A percentile compares a stretch with the other conserved stretches of the same genome.
phyloP scores from a whole-genome alignment of 1,284 basidiomycete species.

The Cryptococcus sp. region DNA sequence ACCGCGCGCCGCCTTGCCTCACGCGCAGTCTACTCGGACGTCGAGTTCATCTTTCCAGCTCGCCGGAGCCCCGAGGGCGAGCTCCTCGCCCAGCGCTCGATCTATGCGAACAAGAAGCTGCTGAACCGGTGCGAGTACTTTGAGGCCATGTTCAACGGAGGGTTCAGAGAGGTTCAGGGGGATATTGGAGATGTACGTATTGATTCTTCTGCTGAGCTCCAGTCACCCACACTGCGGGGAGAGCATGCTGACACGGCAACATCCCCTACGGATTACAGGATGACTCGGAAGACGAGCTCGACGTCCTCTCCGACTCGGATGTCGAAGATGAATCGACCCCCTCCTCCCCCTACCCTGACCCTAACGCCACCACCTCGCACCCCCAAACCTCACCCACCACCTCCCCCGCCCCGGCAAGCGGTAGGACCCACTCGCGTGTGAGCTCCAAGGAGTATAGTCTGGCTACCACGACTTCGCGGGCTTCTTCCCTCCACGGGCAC shows the following conservation, averaged over 20 bases:
- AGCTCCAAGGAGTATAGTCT: too few relatives aligned
- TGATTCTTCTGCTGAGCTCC: not conserved
- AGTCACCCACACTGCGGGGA: not conserved
- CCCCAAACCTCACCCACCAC: too few relatives aligned
- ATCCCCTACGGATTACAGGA: slow-evolving; percentile 13
- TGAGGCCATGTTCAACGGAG: slow-evolving; percentile 50
- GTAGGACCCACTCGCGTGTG: too few relatives aligned
- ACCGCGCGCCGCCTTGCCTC: too few relatives aligned
- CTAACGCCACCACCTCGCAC: too few relatives aligned
- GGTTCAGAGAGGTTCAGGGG: slow-evolving; percentile 41
- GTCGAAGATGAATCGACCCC: slow-evolving; percentile 34
- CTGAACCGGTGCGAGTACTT: slow-evolving; percentile 74
- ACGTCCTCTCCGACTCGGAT: slow-evolving; percentile 46
- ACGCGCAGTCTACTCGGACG: slow-evolving; percentile 65
- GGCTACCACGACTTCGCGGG: too few relatives aligned
- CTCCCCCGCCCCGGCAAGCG: too few relatives aligned
- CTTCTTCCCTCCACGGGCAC: too few relatives aligned
- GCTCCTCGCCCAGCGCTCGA: slow-evolving; percentile 17
- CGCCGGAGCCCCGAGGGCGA: not conserved
- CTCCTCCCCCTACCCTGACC: too few relatives aligned
- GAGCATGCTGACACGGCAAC: not conserved
- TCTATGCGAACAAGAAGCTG: slow-evolving; percentile 61
- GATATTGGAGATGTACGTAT: slow-evolving; percentile 25
- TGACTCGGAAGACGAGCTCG: slow-evolving; percentile 31
- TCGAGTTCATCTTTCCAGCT: slow-evolving; percentile 67